Evolutionary conservation across 768 basidiomycete species (phyloP), one percentile per base, ranked within the genome.

Genomic region (Boletellus sp.): DNA sequence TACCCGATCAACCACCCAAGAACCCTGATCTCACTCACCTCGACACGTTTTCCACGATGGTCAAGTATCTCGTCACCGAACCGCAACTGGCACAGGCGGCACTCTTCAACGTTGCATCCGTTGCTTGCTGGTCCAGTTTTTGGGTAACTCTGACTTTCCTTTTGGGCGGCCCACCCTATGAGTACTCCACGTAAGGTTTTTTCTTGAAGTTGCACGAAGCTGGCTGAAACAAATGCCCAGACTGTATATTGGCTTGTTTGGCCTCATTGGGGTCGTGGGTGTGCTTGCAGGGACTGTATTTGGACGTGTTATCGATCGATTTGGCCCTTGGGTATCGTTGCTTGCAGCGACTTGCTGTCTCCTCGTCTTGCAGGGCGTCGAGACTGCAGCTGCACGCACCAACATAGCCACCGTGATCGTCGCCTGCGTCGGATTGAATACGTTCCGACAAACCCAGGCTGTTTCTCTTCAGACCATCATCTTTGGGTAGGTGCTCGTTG

Each of bases 231-330:
- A 15, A 34, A 12, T 3, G 26, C 17, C 3, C n/a, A 47, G 56
- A 41, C 53, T 60, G 32, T 63, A 66, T 17, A 77, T 76, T 44
- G 78, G 78, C 31, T 59, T 79, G n/a, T 75, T 78, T 53, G 77
- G 76, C 20, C 68, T 79, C 6, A 47, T 78, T 9, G 78, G 78
- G 13, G 62, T 74, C 38, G 54, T 44, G 20, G 77, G 70, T 22
- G 66, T 74, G 20, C 34, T 57, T 12, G 51, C 31, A 6, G 65
- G 63, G 0, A 59, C 62, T 5, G 17, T 60, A 20, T 58, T 61
- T 0, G 66, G 63, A 12, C 47, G 45, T 11, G 28, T 64, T 6
- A 57, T 55, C 4, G 58, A 63, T 48, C 60, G 46, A 10, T 20
- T 74, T 23, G 71, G 72, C 0, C 70, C 73, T 6, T 79, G 77